Evolutionary conservation across 2,329 filamentous ascomycete species (phyloP).

Genomic region (Lachnellula cervina): DNA sequence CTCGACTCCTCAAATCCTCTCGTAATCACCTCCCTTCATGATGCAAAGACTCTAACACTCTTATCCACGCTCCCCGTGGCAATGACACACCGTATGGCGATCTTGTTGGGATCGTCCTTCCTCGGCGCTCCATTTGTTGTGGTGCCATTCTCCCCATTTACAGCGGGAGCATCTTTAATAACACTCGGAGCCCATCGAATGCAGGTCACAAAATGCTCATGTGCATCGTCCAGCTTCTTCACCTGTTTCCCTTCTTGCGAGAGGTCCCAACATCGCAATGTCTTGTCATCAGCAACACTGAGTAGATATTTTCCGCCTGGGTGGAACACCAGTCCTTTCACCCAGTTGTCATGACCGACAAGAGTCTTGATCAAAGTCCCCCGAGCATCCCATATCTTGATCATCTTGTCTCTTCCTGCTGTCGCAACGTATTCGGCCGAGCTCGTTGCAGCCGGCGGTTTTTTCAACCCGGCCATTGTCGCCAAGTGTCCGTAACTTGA

Average conservation of each 20-base stretch:
- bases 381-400: constrained; percentile 81
- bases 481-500: constrained; percentile 74
- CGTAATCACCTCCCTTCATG: constrained; percentile 18
- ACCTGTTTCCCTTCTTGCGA: constrained; percentile 86
- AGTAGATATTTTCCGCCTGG: constrained; percentile 88
- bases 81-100: constrained; percentile 76
- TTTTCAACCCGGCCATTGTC: constrained; percentile 74
- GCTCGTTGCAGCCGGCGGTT: constrained; percentile 67
- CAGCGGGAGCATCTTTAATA: constrained; percentile 51
- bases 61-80: constrained; percentile 83
- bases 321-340: constrained; percentile 80
- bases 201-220: constrained; percentile 81
- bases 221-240: constrained; percentile 70
- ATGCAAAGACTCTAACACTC: constrained; percentile 73
- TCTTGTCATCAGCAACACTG: constrained; percentile 84
- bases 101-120: constrained; percentile 42
- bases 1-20: constrained; percentile 18
- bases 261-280: constrained; percentile 89
- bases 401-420: constrained; percentile 83
- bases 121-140: constrained; percentile 46
- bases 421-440: constrained; percentile 87
- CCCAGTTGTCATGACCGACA: constrained; percentile 90
- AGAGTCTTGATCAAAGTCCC: constrained; percentile 82
- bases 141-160: constrained; percentile 41
- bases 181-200: constrained; percentile 81